Evolutionary conservation across 2,329 filamentous ascomycete species (phyloP).

Genomic region (Alternaria burnsii): DNA sequence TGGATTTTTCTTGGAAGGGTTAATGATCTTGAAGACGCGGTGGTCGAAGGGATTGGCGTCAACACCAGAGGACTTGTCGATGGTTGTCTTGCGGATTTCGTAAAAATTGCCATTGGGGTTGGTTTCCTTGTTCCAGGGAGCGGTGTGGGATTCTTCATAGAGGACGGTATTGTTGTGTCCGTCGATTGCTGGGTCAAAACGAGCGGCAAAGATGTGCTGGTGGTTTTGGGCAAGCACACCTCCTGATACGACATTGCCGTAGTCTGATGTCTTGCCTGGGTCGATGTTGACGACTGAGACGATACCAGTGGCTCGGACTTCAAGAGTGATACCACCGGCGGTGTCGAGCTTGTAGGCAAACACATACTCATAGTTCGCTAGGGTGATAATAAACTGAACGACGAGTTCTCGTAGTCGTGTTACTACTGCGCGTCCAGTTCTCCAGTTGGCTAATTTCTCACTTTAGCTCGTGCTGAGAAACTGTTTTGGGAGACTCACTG

Average conservation of each 20-base stretch:
- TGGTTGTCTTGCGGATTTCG: conserved; percentile 59
- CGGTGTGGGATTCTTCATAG: conserved; percentile 62
- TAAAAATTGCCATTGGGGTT: conserved; percentile 72
- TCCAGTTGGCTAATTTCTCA: conserved; percentile 59
- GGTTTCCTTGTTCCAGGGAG: conserved; percentile 59
- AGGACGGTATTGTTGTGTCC: conserved; percentile 63
- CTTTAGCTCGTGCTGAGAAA: neutral
- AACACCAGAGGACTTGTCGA: conserved; percentile 59
- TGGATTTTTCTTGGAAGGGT: conserved; percentile 56
- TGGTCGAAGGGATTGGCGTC: conserved; percentile 65
- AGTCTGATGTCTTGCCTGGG: conserved; percentile 61
- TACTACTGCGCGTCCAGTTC: conserved; percentile 69
- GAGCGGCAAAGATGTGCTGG: conserved; percentile 69
- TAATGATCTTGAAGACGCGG: conserved; percentile 64
- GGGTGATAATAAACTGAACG: conserved; percentile 72
- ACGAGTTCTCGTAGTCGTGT: conserved; percentile 70
- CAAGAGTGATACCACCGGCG: conserved; percentile 67
- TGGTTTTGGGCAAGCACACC: conserved; percentile 74
- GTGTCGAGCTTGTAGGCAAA: conserved; percentile 72
- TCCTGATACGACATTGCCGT: conserved; percentile 69
- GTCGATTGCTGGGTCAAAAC: conserved; percentile 71
- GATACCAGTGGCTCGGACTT: conserved; percentile 72
- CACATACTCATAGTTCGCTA: conserved; percentile 76
- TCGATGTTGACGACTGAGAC: conserved; percentile 69
- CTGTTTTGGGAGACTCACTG: neutral